Conservation (phyloP, 1,284 basidiomycete species). For the Termitomyces sp. region DNA sequence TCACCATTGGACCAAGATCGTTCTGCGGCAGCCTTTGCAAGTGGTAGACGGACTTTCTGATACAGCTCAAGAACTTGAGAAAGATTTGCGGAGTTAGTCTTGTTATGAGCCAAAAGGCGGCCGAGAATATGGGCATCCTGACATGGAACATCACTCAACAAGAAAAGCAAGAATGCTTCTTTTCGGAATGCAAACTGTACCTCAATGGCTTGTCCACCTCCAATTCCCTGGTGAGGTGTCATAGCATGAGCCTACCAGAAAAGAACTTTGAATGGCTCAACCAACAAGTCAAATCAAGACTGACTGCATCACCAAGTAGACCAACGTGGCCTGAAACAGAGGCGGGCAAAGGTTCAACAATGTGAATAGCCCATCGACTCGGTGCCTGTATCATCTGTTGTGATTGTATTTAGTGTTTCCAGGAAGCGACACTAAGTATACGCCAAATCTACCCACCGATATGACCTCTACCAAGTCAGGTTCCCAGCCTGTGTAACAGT, state of each 20-base stretch:
- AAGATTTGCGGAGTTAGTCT: constrained; percentile 7
- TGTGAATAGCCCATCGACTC: constrained; percentile 39
- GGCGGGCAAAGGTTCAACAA: constrained; percentile 24
- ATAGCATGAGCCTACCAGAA: constrained; percentile 6
- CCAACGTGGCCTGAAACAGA: too few species aligned
- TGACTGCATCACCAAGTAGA: too few species aligned
- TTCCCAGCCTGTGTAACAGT: constrained; percentile 26
- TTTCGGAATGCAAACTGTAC: not conserved
- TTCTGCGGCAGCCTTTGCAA: constrained; percentile 4
- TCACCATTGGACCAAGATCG: constrained; percentile 8
- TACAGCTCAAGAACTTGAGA: constrained; percentile 7
- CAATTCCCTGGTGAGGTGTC: constrained; percentile 8
- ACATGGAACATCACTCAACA: too few species aligned
- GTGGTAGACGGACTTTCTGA: constrained; percentile 9
- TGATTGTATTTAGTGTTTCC: not conserved
- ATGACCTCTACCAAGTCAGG: constrained; percentile 20
- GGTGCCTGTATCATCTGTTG: constrained; percentile 26
- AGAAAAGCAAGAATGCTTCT: too few species aligned
- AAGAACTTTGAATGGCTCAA: not conserved
- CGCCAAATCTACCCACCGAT: not conserved
- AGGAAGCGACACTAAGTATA: not conserved
- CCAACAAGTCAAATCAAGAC: too few species aligned
- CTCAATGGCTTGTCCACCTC: constrained; percentile 10
- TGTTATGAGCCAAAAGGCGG: constrained; percentile 3
- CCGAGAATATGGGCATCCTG: constrained; percentile 11